Percentiles rank a stretch among this genome's conserved stretches.
These are phyloP conservation scores for Halophytophthora polymorphica DNA, from an alignment of 352 stramenopile species.

Conservation along the genomic window DNA sequence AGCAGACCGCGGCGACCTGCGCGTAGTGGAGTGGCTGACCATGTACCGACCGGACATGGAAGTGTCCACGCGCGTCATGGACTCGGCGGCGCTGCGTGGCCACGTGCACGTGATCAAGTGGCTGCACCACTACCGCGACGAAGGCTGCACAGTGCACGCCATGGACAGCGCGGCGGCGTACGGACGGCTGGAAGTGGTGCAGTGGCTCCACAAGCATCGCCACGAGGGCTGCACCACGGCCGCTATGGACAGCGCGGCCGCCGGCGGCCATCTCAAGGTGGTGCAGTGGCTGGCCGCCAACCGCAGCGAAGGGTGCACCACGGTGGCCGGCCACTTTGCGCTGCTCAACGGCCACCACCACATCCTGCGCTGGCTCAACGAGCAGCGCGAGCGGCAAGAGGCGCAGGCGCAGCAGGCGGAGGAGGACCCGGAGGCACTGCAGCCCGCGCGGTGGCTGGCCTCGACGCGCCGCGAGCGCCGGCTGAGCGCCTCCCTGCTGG, in stretches of 20 bases:
- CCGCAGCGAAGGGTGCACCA: conserved; percentile 64
- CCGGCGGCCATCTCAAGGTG: conserved; percentile 62
- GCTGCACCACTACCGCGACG: conserved; percentile 60
- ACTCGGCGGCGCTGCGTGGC: conserved; percentile 68
- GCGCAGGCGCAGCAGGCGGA: conserved; percentile 14
- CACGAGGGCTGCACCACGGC: conserved; percentile 65
- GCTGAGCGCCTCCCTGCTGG: conserved; percentile 28
- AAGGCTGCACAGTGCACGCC: conserved; percentile 70
- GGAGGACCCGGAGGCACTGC: not conserved
- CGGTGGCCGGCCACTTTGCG: conserved; percentile 65
- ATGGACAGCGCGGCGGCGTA: conserved; percentile 79
- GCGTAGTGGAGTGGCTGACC: conserved; percentile 62
- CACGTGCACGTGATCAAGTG: conserved; percentile 71
- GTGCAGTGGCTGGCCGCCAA: conserved; percentile 62
- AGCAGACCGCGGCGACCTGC: conserved; percentile 63
- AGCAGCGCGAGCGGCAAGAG: conserved; percentile 23
- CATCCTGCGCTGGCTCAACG: conserved; percentile 62
- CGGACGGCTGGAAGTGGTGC: conserved; percentile 60
- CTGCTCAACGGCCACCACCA: conserved; percentile 65
- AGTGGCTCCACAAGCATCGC: conserved; percentile 69
- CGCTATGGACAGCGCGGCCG: conserved; percentile 69
- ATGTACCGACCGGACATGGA: conserved; percentile 48
- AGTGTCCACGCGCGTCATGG: conserved; percentile 70
- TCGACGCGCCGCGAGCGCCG: conserved; percentile 25
- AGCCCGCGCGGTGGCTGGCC: conserved; percentile 13